Evolutionary conservation across 2,329 filamentous ascomycete genomes (phyloP).

Genomic region (Colletotrichum liriopes): DNA sequence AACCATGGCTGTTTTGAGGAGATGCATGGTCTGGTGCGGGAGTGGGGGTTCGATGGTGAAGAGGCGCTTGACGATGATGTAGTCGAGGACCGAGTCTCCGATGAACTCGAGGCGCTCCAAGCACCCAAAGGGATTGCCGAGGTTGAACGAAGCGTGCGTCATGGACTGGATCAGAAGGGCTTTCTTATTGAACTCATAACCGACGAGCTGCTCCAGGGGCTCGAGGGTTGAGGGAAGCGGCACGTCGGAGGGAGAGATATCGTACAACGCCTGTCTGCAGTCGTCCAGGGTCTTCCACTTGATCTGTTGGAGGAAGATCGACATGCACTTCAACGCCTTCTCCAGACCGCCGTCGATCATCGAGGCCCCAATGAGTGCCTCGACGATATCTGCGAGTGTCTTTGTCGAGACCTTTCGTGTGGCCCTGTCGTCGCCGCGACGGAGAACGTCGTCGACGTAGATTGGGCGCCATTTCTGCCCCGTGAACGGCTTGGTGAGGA

Average conservation of each 20-base stretch:
- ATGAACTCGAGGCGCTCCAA: slow-evolving; percentile 89
- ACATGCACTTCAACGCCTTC: slow-evolving; percentile 76
- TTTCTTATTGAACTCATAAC: slow-evolving; percentile 80
- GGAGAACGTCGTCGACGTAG: slow-evolving; percentile 63
- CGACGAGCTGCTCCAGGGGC: slow-evolving; percentile 76
- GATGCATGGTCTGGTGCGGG: slow-evolving; percentile 76
- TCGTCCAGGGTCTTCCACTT: slow-evolving; percentile 65
- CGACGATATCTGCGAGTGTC: slow-evolving; percentile 87
- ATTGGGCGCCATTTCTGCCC: slow-evolving; percentile 80
- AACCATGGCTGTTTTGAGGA: slow-evolving; percentile 81
- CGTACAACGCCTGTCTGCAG: slow-evolving; percentile 61
- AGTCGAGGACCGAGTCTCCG: slow-evolving; percentile 88
- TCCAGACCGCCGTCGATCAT: slow-evolving; percentile 78
- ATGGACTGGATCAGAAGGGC: slow-evolving; percentile 82
- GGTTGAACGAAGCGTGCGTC: slow-evolving; percentile 78
- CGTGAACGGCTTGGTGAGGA: slow-evolving; percentile 78
- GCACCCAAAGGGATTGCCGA: slow-evolving; percentile 62
- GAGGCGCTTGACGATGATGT: slow-evolving; percentile 77
- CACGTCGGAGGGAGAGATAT: slow-evolving; percentile 54
- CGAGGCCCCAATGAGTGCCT: slow-evolving; percentile 85
- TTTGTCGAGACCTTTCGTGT: slow-evolving; percentile 76
- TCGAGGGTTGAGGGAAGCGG: slow-evolving; percentile 58
- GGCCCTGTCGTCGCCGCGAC: slow-evolving; percentile 39
- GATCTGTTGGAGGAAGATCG: slow-evolving; percentile 75
- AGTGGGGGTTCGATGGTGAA: slow-evolving; percentile 63